Base-by-base conservation (phyloP, 129 eudicot species). In the Saussurea involucrata region DNA sequence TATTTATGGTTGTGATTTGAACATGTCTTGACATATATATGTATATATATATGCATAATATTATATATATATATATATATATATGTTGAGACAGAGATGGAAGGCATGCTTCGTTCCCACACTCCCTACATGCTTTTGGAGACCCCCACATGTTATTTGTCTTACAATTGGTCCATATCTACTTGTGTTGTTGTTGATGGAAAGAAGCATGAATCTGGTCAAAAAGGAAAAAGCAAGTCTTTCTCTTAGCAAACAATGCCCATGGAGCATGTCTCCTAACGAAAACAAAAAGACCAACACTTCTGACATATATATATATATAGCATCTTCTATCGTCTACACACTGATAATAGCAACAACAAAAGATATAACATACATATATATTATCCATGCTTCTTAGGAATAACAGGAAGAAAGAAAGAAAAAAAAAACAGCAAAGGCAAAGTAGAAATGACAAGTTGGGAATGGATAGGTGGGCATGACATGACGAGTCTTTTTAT, bases 231-330 rank as follows among this genome's bases (percentile, higher is more conserved):
- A 67, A 11, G 78, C 7, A 28, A 80, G 5, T 71, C 64, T 37
- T 72, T 57, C 68, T 33, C 69, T 15, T 10, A 71, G 13, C 74
- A 70, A 82, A 67, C 82, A 76, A 60, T 64, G 67, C 82, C 63
- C 86, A 72, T 66, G 86, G 49, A 66, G 55, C 66, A 72, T 82
- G 86, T 83, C 86, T 46, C 79, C 83, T 53, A 75, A 58, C 28
- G n/a, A 60, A 61, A 4, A 69, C 36, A 5, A 72, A 66, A 17
- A 31, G 24, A 73, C 2, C 61, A 53, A 5, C 61, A 53, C 61
- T 53, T 49, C 6, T 49, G 21, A 17, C 58, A 15, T 15, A 42
- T 36, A 36, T 10, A 34, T 34, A 34, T n/a, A n/a, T n/a, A 22
- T 60, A n/a, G 8, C 36, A 75, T 74, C 78, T 24, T 74, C 37